A percentile compares a stretch with the other conserved stretches of the same genome.
Evolutionary conservation across 208 protist species (phyloP).

Genomic region (Leishmania gerbilli): DNA sequence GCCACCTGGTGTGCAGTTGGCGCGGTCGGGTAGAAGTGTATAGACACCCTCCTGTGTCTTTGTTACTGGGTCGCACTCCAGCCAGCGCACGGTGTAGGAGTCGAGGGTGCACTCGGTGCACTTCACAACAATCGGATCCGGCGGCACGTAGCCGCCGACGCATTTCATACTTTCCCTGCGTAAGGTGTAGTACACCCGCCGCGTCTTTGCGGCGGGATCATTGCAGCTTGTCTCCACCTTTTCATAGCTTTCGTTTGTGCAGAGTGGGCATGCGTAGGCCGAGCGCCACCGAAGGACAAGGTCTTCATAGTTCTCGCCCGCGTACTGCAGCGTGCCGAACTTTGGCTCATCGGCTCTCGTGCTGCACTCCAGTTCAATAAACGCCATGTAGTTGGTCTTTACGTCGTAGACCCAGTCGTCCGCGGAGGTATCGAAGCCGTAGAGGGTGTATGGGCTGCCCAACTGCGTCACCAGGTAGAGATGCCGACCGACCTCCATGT

Average conservation of each 20-base stretch:
- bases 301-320: background rate
- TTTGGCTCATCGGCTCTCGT: background rate
- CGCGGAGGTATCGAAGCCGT: background rate
- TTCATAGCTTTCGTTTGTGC: background rate
- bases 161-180: background rate
- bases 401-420: background rate
- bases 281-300: constrained; percentile 10
- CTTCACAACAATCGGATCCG: background rate
- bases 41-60: constrained; percentile 4
- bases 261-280: constrained; percentile 10
- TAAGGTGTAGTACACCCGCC: constrained; percentile 8
- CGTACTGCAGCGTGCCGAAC: background rate
- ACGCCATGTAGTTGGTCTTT: background rate
- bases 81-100: constrained; percentile 12
- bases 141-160: constrained; percentile 6
- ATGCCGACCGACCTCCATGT: background rate
- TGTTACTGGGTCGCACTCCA: background rate
- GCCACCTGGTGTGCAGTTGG: background rate
- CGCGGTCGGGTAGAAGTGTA: background rate
- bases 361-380: background rate
- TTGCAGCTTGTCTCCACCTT: constrained; percentile 1
- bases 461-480: background rate
- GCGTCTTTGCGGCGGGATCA: background rate
- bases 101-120: constrained; percentile 10
- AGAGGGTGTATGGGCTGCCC: background rate